Evolutionary conservation across 768 basidiomycete species (phyloP).

Genomic region (Tricholoma furcatifolium): DNA sequence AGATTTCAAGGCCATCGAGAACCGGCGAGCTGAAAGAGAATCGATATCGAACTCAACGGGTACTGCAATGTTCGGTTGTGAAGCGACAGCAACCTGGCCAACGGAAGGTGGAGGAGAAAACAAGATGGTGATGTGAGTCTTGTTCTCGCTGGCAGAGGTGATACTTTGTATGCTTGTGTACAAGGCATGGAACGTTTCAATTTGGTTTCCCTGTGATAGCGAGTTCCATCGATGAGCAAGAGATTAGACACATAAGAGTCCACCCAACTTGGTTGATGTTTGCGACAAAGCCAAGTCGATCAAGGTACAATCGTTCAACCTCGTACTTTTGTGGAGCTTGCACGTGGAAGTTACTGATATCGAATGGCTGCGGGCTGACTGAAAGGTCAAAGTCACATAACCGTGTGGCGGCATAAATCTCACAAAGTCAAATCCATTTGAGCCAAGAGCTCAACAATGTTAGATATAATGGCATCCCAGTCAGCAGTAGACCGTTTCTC

Average conservation of each 20-base stretch:
- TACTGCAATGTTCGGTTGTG: slow-evolving; percentile 15
- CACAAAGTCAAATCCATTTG: slow-evolving; percentile 46
- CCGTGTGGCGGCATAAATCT: slow-evolving; percentile 20
- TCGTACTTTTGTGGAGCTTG: slow-evolving; percentile 30
- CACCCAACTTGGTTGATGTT: slow-evolving; percentile 44
- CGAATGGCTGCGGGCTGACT: slow-evolving; percentile 61
- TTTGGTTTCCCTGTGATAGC: slow-evolving; percentile 33
- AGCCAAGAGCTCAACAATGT: slow-evolving; percentile 49
- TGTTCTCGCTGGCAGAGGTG: slow-evolving; percentile 21
- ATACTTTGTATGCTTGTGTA: slow-evolving; percentile 32
- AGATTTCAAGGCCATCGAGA: slow-evolving; percentile 38
- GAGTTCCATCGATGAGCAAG: not conserved
- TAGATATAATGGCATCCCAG: slow-evolving; percentile 53
- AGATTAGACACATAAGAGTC: not conserved
- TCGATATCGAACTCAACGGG: slow-evolving; percentile 39
- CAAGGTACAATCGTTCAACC: slow-evolving; percentile 50
- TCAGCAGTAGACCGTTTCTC: slow-evolving; percentile 37
- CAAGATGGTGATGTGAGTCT: slow-evolving; percentile 28
- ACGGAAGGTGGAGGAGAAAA: slow-evolving; percentile 39
- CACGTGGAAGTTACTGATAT: slow-evolving; percentile 36
- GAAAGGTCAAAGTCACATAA: not conserved
- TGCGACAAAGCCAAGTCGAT: slow-evolving; percentile 47
- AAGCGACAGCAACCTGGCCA: slow-evolving; percentile 25
- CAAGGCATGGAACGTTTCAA: slow-evolving; percentile 50
- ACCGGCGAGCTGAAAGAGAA: slow-evolving; percentile 30